Conservation (phyloP, 1,284 basidiomycete species). For the Vanrija sp. region DNA sequence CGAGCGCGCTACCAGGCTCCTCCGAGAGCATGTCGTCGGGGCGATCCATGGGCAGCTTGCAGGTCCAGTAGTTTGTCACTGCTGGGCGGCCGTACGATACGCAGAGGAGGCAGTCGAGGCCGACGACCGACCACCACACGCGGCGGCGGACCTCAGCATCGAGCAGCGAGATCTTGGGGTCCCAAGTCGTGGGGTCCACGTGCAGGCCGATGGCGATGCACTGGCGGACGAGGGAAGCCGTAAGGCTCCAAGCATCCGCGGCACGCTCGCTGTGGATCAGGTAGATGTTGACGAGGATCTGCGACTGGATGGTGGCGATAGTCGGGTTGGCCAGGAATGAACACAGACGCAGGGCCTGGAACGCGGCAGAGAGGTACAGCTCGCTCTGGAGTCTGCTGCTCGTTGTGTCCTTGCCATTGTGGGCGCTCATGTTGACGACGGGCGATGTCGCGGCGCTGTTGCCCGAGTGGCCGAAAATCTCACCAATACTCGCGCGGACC, state of each 20-base stretch:
- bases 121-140: constrained; percentile 48
- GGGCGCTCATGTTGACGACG: background rate
- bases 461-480: constrained; percentile 36
- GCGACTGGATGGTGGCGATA: constrained; percentile 40
- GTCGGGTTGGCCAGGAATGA: constrained; percentile 48
- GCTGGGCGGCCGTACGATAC: constrained; percentile 45
- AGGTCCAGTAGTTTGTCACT: constrained; percentile 45
- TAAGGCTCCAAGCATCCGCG: constrained; percentile 44
- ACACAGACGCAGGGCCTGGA: constrained; percentile 47
- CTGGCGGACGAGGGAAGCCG: constrained; percentile 43
- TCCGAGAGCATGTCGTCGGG: constrained; percentile 41
- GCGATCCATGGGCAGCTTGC: constrained; percentile 43
- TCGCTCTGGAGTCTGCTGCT: constrained; percentile 46
- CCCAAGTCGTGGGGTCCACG: constrained; percentile 42
- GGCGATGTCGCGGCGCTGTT: background rate
- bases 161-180: constrained; percentile 39
- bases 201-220: constrained; percentile 47
- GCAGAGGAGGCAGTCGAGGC: constrained; percentile 44
- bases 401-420: constrained; percentile 32
- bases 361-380: constrained; percentile 47
- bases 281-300: constrained; percentile 45
- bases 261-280: constrained; percentile 45
- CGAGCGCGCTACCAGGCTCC: constrained; percentile 33
- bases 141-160: constrained; percentile 45
- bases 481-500: constrained; percentile 38